Evolutionary conservation across 176 grass and related monocot genomes (phyloP).

Genomic region (Olyra latifolia): DNA sequence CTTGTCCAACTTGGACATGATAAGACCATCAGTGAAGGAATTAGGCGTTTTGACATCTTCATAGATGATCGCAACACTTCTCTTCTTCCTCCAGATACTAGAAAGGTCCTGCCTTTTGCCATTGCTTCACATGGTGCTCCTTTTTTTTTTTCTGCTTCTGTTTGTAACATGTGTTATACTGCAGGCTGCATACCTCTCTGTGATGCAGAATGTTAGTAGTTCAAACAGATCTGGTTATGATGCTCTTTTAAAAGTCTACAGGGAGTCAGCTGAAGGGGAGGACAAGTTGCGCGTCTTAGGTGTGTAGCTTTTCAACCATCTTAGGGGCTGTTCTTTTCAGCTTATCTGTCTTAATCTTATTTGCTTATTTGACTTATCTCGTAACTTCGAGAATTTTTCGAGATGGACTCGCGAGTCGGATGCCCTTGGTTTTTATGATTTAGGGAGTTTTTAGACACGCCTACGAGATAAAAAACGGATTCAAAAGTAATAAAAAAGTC

Average conservation of each 20-base stretch:
- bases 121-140: conserved; percentile 12
- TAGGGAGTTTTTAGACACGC: too few relatives aligned
- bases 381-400: too few relatives aligned
- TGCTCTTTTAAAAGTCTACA: conserved; percentile 76
- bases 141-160: not conserved
- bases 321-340: too few relatives aligned
- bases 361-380: too few relatives aligned
- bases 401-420: too few relatives aligned
- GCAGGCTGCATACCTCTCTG: conserved; percentile 77
- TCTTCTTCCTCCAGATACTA: conserved; percentile 72
- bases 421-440: too few relatives aligned
- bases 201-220: conserved; percentile 69
- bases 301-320: conserved; percentile 34
- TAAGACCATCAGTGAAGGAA: conserved; percentile 71
- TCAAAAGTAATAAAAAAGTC: too few relatives aligned
- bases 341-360: too few relatives aligned
- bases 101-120: conserved; percentile 60
- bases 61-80: conserved; percentile 56
- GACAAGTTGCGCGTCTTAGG: conserved; percentile 64
- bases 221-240: conserved; percentile 72
- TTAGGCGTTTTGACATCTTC: conserved; percentile 64
- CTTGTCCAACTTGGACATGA: conserved; percentile 67
- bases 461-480: too few relatives aligned
- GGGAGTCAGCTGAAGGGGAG: conserved; percentile 53
- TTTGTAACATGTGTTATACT: conserved; percentile 35